A percentile compares a stretch with the other conserved stretches of the same genome.
Evolutionary conservation across 2,329 filamentous ascomycete genomes (phyloP).

Genomic region (Onygena corvina): DNA sequence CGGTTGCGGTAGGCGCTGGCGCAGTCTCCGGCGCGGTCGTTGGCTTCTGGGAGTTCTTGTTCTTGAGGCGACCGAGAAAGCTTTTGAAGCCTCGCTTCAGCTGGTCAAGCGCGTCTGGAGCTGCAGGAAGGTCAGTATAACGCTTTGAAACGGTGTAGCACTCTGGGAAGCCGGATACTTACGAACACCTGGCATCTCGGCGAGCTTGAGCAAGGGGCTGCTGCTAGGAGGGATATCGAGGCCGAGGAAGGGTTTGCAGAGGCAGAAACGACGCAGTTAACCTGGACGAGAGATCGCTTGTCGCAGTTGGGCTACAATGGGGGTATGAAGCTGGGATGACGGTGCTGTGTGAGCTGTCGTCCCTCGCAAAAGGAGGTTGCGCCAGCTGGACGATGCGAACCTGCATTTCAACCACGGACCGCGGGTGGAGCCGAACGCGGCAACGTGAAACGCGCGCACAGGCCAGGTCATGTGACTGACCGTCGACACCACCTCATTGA

Average conservation of each 20-base stretch:
- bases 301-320: no score
- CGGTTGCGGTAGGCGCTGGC: slow-evolving; percentile 8
- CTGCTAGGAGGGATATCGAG: background rate
- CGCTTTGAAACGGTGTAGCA: background rate
- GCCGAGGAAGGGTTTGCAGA: no score
- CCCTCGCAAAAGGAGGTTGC: no score
- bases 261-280: background rate
- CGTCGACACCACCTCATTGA: no score
- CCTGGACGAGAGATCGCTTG: background rate
- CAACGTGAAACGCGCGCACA: no score
- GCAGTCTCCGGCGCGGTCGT: slow-evolving; percentile 11
- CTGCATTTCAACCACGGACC: no score
- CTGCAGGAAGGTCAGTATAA: slow-evolving; percentile 14
- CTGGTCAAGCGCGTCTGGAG: slow-evolving; percentile 24
- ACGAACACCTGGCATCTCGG: slow-evolving; percentile 28
- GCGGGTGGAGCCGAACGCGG: no score
- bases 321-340: no score
- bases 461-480: no score
- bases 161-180: slow-evolving; percentile 14
- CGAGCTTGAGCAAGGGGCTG: background rate
- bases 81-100: slow-evolving; percentile 26
- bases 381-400: no score
- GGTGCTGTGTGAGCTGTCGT: no score
- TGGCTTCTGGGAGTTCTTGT: slow-evolving; percentile 17
- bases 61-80: slow-evolving; percentile 24